phyloP scores from a whole-genome alignment of 192 early-diverging fungal species.

The Anaeromyces robustus region DNA sequence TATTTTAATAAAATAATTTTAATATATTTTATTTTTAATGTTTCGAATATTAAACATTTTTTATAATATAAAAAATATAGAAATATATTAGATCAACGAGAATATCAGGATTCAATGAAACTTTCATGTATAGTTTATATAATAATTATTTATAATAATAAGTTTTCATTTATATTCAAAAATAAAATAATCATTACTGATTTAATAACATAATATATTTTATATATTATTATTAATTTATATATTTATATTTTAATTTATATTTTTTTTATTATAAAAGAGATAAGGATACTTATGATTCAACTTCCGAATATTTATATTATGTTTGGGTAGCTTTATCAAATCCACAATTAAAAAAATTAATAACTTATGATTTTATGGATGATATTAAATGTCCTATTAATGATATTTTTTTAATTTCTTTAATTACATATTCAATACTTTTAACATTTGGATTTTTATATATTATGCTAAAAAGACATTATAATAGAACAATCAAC shows the following conservation, averaged over 20 bases:
- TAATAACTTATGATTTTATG: background rate
- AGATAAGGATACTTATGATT: background rate
- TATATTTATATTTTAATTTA: too few species aligned
- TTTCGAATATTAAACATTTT: too few species aligned
- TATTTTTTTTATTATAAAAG: background rate
- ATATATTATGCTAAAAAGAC: background rate
- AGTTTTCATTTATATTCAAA: too few species aligned
- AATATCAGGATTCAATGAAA: background rate
- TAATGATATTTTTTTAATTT: background rate
- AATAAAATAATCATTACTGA: too few species aligned
- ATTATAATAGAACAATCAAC: background rate
- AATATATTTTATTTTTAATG: too few species aligned
- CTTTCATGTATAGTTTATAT: background rate
- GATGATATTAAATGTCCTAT: background rate
- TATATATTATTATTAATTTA: too few species aligned
- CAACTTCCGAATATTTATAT: background rate
- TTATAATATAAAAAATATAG: background rate
- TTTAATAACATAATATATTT: too few species aligned
- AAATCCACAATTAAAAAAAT: background rate
- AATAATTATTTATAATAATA: too few species aligned
- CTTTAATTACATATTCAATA: background rate
- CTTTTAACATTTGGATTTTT: background rate
- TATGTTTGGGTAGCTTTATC: background rate
- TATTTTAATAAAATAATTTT: too few species aligned
- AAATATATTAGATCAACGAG: background rate